Percentiles rank a stretch among this genome's conserved stretches.
These are phyloP conservation scores for Helicostylum pulchrum DNA, from an alignment of 192 early-diverging fungal species.

Conservation along the genomic window DNA sequence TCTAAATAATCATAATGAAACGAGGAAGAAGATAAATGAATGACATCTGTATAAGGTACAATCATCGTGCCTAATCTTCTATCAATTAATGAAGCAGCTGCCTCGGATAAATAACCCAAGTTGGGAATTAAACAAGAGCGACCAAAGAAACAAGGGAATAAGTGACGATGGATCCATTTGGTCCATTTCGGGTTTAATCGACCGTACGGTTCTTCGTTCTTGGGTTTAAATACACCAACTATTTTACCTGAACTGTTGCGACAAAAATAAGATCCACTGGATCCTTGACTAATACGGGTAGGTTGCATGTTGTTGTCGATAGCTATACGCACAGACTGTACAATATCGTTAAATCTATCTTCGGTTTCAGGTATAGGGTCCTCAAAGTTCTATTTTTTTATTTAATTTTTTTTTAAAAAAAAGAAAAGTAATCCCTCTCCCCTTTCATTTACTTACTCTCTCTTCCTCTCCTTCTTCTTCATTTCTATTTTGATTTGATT, in stretches of 20 bases:
- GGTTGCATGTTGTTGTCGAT: constrained; percentile 47
- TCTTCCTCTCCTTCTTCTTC: constrained; percentile 5
- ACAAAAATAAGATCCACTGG: constrained; percentile 91
- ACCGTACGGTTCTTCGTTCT: constrained; percentile 71
- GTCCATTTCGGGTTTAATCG: constrained; percentile 81
- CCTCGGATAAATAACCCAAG: constrained; percentile 84
- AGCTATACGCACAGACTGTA: constrained; percentile 50
- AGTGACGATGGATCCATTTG: constrained; percentile 86
- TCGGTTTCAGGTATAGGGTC: constrained; percentile 40
- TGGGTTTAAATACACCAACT: constrained; percentile 89
- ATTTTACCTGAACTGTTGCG: constrained; percentile 67
- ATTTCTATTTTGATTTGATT: neutral
- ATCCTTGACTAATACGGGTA: constrained; percentile 64
- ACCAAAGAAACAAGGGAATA: constrained; percentile 89
- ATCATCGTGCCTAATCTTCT: constrained; percentile 65
- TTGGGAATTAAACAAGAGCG: constrained; percentile 84
- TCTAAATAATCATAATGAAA: constrained; percentile 79
- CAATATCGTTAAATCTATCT: constrained; percentile 41
- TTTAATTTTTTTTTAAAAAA: neutral
- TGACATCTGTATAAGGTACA: constrained; percentile 81
- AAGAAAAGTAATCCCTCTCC: no score
- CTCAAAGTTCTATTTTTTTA: neutral
- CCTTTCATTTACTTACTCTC: constrained; percentile 1
- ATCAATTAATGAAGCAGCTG: constrained; percentile 82
- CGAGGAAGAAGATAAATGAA: constrained; percentile 63